A percentile compares a stretch with the other conserved stretches of the same genome.
phyloP scores from a whole-genome alignment of 306 rosid species.

The Dalbergia cochinchinensis region DNA sequence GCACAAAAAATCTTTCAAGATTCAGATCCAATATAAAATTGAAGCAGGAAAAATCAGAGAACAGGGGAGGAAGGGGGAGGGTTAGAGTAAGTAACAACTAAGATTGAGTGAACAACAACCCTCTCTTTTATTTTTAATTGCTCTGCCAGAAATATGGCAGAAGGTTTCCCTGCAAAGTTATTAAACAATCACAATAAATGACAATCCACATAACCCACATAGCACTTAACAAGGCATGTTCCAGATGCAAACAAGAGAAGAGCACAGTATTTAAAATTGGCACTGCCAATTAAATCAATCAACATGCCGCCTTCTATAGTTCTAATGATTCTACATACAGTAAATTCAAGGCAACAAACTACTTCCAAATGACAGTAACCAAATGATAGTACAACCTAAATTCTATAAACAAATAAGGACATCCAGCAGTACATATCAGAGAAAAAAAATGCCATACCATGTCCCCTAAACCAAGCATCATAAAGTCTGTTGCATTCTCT shows the following conservation, averaged over 20 bases:
- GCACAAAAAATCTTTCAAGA: conserved; percentile 33
- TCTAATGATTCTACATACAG: conserved; percentile 8
- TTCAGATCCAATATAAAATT: neutral
- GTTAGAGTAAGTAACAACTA: conserved; percentile 17
- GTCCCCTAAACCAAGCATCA: conserved; percentile 99
- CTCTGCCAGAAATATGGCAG: conserved; percentile 21
- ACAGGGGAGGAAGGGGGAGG: neutral
- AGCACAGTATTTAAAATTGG: neutral
- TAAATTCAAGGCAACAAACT: conserved; percentile 25
- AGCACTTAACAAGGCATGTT: conserved; percentile 20
- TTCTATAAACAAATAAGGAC: conserved; percentile 13
- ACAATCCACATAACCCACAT: neutral
- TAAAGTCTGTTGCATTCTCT: conserved; percentile 79
- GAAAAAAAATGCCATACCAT: conserved; percentile 70
- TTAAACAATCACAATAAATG: conserved; percentile 29
- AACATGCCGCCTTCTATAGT: conserved; percentile 29
- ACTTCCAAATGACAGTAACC: conserved; percentile 33
- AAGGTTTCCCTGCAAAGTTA: neutral
- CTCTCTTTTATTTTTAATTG: conserved; percentile 10
- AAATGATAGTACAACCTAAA: conserved; percentile 23
- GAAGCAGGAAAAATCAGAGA: conserved; percentile 4
- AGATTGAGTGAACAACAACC: neutral
- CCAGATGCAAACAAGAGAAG: conserved; percentile 31
- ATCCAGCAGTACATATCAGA: neutral
- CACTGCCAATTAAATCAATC: conserved; percentile 22